Conservation (phyloP, 2,329 filamentous ascomycete genomes). For the Colletotrichum phormii region DNA sequence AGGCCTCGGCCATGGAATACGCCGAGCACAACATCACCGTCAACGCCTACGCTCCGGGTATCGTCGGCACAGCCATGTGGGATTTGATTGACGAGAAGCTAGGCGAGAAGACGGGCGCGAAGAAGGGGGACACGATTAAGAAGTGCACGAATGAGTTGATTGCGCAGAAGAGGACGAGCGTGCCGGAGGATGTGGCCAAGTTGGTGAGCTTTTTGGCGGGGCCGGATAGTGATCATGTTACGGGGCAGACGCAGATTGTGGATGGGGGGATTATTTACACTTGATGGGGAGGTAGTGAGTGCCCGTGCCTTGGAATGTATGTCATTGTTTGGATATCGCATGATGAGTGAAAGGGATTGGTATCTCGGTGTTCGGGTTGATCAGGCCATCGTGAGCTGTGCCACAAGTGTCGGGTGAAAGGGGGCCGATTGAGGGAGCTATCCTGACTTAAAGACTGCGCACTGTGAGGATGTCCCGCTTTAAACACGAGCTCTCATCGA, state of each 20-base stretch:
- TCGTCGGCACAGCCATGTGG: slow-evolving; percentile 77
- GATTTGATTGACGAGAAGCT: slow-evolving; percentile 71
- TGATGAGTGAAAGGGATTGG: background rate
- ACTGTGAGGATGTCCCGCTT: background rate
- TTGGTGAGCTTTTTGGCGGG: slow-evolving; percentile 71
- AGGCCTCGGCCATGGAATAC: slow-evolving; percentile 72
- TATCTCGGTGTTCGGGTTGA: background rate
- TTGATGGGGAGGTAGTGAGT: background rate
- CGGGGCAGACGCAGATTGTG: slow-evolving; percentile 73
- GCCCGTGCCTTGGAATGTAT: too few species aligned
- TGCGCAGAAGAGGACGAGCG: slow-evolving; percentile 66
- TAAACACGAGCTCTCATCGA: background rate
- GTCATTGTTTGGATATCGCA: background rate
- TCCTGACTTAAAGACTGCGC: background rate
- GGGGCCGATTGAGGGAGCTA: background rate
- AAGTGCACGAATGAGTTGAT: slow-evolving; percentile 66
- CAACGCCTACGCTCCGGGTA: slow-evolving; percentile 76
- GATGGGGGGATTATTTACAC: slow-evolving; percentile 59
- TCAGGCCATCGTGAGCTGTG: background rate
- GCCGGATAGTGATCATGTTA: slow-evolving; percentile 72
- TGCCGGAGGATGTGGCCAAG: slow-evolving; percentile 72
- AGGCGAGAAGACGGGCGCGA: slow-evolving; percentile 56
- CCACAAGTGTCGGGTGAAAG: background rate
- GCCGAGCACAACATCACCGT: slow-evolving; percentile 73
- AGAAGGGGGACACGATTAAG: slow-evolving; percentile 59